Percentiles rank a stretch among this genome's conserved stretches.
Evolutionary conservation across 345 rosid species (phyloP).

Genomic region (Boechera retrofracta): DNA sequence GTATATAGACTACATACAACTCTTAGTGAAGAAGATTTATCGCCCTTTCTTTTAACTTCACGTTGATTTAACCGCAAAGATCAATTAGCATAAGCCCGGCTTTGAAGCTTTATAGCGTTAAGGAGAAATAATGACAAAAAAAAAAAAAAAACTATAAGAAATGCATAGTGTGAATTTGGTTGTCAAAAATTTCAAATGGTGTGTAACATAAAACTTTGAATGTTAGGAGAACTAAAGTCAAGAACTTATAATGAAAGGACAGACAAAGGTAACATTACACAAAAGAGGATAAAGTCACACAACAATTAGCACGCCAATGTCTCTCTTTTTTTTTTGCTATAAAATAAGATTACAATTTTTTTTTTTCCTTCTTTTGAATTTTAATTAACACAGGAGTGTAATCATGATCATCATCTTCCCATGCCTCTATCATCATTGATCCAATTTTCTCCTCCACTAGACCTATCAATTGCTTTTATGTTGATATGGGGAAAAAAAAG

Average conservation of each 20-base stretch:
- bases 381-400: constrained; percentile 26
- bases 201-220: constrained; percentile 35
- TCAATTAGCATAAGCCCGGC: not conserved
- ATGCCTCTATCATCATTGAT: constrained; percentile 46
- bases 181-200: constrained; percentile 5
- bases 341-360: constrained; percentile 2
- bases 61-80: not conserved
- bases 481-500: not conserved
- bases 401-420: constrained; percentile 45
- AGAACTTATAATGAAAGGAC: constrained; percentile 36
- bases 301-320: constrained; percentile 44
- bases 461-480: constrained; percentile 32
- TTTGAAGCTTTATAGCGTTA: no score
- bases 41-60: no score
- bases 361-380: not conserved
- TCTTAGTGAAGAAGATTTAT: no score
- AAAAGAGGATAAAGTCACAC: constrained; percentile 40
- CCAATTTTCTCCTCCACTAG: constrained; percentile 37
- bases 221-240: constrained; percentile 27
- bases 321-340: constrained; percentile 2
- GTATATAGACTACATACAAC: no score
- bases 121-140: not conserved
- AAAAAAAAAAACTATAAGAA: not conserved
- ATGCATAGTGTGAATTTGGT: not conserved
- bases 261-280: constrained; percentile 37